Evolutionary conservation across 2,329 filamentous ascomycete genomes (phyloP).

Genomic region (Claviceps sp.): DNA sequence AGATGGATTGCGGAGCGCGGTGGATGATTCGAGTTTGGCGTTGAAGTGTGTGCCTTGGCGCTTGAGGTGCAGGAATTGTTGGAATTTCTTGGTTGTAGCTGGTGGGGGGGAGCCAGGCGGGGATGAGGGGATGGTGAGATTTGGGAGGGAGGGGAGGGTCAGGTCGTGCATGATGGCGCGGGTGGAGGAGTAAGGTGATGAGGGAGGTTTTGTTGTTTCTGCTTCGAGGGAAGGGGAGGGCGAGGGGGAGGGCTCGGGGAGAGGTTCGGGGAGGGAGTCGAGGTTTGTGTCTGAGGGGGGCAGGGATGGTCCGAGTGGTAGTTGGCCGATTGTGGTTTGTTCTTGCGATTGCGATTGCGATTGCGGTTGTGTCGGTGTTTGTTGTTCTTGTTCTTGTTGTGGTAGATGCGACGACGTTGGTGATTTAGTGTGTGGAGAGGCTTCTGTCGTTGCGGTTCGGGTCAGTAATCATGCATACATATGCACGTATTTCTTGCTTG

Average conservation of each 20-base stretch:
- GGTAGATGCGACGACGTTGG: background rate
- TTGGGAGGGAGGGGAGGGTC: slow-evolving; percentile 58
- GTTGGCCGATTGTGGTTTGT: slow-evolving; percentile 7
- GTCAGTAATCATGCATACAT: background rate
- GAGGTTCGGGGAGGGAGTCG: slow-evolving; percentile 2
- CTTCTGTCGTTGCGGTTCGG: background rate
- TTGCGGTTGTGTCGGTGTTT: background rate
- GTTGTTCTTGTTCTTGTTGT: background rate
- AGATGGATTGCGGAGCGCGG: slow-evolving; percentile 57
- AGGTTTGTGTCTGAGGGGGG: slow-evolving; percentile 16
- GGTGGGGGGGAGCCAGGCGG: slow-evolving; percentile 48
- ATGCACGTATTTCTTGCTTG: background rate
- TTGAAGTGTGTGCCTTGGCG: slow-evolving; percentile 69
- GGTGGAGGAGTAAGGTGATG: slow-evolving; percentile 55
- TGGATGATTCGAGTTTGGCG: slow-evolving; percentile 51
- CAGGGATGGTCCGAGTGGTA: slow-evolving; percentile 26
- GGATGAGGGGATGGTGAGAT: slow-evolving; percentile 62
- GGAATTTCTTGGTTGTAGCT: slow-evolving; percentile 50
- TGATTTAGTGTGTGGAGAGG: background rate
- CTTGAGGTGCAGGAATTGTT: slow-evolving; percentile 65
- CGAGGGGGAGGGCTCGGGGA: slow-evolving; percentile 9
- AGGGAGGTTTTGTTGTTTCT: slow-evolving; percentile 5
- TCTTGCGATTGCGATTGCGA: background rate
- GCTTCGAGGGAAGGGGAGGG: slow-evolving; percentile 12
- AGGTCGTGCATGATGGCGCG: slow-evolving; percentile 55